Conservation (phyloP, 2,329 filamentous ascomycete genomes). For the Pseudovirgaria hyperparasitica region DNA sequence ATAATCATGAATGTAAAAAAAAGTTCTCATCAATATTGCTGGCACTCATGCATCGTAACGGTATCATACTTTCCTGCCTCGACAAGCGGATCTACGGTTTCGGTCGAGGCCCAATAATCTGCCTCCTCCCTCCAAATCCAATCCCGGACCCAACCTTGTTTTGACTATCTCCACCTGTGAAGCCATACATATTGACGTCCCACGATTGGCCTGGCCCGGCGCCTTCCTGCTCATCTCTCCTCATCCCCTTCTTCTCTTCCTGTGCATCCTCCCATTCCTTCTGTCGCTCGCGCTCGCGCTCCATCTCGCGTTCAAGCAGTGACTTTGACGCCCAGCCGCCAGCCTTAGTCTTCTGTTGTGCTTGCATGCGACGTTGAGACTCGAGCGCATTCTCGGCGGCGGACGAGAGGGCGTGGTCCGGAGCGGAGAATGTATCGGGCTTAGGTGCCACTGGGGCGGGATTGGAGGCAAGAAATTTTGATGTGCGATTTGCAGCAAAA, state of each 20-base stretch:
- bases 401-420: slow-evolving; percentile 42
- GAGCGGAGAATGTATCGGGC: slow-evolving; percentile 26
- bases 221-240: slow-evolving; percentile 44
- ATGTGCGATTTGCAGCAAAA: slow-evolving; percentile 36
- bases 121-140: slow-evolving; percentile 53
- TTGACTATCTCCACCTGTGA: slow-evolving; percentile 61
- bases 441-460: slow-evolving; percentile 35
- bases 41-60: too few relatives aligned
- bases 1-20: too few relatives aligned
- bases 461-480: slow-evolving; percentile 45
- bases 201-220: slow-evolving; percentile 57
- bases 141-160: slow-evolving; percentile 52
- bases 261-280: slow-evolving; percentile 71
- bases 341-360: slow-evolving; percentile 49
- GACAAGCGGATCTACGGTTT: too few relatives aligned
- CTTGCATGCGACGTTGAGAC: slow-evolving; percentile 45
- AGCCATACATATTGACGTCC: slow-evolving; percentile 69
- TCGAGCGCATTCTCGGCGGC: slow-evolving; percentile 51
- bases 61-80: too few relatives aligned
- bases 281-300: slow-evolving; percentile 63
- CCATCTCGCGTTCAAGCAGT: slow-evolving; percentile 68
- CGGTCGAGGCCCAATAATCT: slow-evolving; percentile 68
- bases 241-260: slow-evolving; percentile 46
- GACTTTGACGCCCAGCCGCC: slow-evolving; percentile 54
- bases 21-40: too few relatives aligned